A percentile compares a stretch with the other conserved stretches of the same genome.
phyloP scores from a whole-genome alignment of 2,329 filamentous ascomycete genomes.

The Bipolaris sorokiniana region DNA sequence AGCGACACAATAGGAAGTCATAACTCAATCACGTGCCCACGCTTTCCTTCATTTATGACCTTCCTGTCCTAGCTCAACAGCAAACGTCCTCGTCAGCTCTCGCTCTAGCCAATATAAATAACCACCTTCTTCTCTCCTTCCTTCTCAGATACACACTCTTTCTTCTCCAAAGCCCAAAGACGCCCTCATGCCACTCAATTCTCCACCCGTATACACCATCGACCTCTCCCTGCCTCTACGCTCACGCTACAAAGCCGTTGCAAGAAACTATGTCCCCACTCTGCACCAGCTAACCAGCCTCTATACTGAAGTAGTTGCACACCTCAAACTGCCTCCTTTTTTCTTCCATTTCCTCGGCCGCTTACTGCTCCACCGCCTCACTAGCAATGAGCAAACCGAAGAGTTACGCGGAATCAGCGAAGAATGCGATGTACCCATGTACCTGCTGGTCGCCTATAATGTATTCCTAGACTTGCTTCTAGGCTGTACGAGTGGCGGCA shows the following conservation, averaged over 20 bases:
- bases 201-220: constrained; percentile 55
- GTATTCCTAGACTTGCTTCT: constrained; percentile 68
- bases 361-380: constrained; percentile 57
- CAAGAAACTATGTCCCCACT: constrained; percentile 52
- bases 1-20: no score
- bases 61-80: no score
- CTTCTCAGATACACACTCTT: background rate
- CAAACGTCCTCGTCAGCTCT: no score
- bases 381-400: constrained; percentile 63
- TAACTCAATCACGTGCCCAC: no score
- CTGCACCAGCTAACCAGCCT: constrained; percentile 55
- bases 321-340: constrained; percentile 29
- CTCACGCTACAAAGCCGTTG: constrained; percentile 59
- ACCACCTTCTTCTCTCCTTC: background rate
- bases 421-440: constrained; percentile 60
- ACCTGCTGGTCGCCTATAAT: constrained; percentile 67
- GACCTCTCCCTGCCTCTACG: constrained; percentile 61
- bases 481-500: constrained; percentile 68
- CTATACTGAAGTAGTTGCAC: constrained; percentile 58
- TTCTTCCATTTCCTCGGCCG: constrained; percentile 57
- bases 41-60: no score
- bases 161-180: background rate
- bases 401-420: constrained; percentile 66
- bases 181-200: background rate
- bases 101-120: no score